Base-by-base conservation (phyloP, 768 basidiomycete genomes). In the Suillus decipiens region DNA sequence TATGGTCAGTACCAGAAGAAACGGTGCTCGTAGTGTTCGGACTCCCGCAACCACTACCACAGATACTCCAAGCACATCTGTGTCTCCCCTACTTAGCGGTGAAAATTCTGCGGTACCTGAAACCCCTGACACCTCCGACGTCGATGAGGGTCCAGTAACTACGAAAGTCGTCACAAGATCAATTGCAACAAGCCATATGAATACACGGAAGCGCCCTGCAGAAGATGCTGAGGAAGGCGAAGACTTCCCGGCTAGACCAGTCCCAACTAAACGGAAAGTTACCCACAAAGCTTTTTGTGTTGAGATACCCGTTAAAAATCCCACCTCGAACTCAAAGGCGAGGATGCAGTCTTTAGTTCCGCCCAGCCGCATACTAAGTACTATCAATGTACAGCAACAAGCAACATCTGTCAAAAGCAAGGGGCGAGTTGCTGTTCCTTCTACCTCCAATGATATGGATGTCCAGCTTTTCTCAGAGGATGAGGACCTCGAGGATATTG, bases 71-170 rank as follows among this genome's bases (percentile, higher is more conserved):
- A 77, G 81, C 15, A 77, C 80, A 14, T 76, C 78, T 45, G 77
- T 75, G 36, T 84, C 88, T 14, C 84, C 87, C 43, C 66, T 82
- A 31, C 80, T 86, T 67, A 87, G 84, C 67, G 75, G 78, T 37
- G 72, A 74, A 59, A 74, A 75, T 28, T 85, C 86, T 37, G 75
- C 77, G 47, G 75, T 80, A 69, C 71, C 73, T 36, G 81, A 81
- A 68, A 86, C 86, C 58, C 86, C 87, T 68, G 75, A 75, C 47
- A 86, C 85, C 36, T 88, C 86, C 31, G 76, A 76, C 42, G 68
- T 71, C 45, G 75, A 73, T 36, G 51, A 65, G 34, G 59, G 59
- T 55, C 55, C 56, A 41, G 15, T 28, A 11, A 11, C 19, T 5
- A 34, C 41, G 28, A 59, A 69, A 28, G 58, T 64, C n/a, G 39